phyloP scores from a whole-genome alignment of 2,329 filamentous ascomycete genomes.

The Aspergillus pseudonomiae region DNA sequence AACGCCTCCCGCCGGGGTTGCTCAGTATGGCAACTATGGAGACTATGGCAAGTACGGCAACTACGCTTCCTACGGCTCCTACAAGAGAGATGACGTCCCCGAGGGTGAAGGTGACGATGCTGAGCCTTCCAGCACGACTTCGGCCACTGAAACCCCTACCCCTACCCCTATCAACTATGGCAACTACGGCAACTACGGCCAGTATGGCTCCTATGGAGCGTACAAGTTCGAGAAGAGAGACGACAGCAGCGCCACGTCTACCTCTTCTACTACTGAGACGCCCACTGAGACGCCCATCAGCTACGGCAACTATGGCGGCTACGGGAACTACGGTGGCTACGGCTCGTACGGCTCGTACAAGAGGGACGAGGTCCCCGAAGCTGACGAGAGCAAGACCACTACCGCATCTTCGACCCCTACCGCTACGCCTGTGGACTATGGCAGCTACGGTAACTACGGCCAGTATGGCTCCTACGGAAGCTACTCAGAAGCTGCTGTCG shows the following conservation, averaged over 20 bases:
- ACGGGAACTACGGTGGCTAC: conserved; percentile 20
- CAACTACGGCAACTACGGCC: background rate
- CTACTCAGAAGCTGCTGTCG: background rate
- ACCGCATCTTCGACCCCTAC: background rate
- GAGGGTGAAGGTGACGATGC: background rate
- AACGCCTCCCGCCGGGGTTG: conserved; percentile 8
- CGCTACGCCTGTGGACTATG: conserved; percentile 10
- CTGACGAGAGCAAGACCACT: background rate
- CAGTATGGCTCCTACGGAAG: conserved; percentile 7
- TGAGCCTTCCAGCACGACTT: background rate
- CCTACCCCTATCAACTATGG: background rate
- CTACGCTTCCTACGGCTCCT: conserved; percentile 11
- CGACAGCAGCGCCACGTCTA: background rate
- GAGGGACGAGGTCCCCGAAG: conserved; percentile 4
- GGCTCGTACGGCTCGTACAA: conserved; percentile 16
- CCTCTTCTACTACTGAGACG: background rate
- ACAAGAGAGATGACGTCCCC: background rate
- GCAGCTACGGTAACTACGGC: conserved; percentile 22
- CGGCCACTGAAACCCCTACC: background rate
- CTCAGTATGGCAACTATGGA: conserved; percentile 14
- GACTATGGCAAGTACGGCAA: conserved; percentile 17
- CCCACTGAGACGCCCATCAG: conserved; percentile 4
- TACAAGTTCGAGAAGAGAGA: background rate
- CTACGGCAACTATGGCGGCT: conserved; percentile 22
- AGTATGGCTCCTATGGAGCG: background rate